A percentile compares a stretch with the other conserved stretches of the same genome.
Evolutionary conservation across 108 stramenopile genomes (phyloP).

Genomic region (Schizochytrium sp.): DNA sequence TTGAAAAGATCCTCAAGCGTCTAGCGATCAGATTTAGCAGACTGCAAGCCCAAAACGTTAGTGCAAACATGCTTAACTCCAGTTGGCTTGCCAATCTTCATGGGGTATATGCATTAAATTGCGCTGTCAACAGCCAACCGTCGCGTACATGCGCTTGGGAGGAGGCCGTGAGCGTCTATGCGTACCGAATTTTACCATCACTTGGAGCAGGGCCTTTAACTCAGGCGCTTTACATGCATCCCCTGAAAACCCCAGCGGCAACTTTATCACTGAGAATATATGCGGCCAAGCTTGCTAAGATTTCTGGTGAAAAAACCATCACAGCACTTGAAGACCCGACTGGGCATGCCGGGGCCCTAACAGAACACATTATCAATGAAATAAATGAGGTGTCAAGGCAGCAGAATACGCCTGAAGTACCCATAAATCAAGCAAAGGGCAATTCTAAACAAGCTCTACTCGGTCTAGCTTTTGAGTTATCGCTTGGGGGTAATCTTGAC

Average conservation of each 20-base stretch:
- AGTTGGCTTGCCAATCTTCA: background rate
- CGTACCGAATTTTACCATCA: background rate
- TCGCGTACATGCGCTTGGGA: background rate
- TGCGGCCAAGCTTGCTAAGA: background rate
- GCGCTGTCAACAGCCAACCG: background rate
- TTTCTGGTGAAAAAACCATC: background rate
- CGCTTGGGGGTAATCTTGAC: background rate
- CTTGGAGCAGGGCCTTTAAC: background rate
- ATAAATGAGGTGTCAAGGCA: background rate
- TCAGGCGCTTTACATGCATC: background rate
- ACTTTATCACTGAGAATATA: background rate
- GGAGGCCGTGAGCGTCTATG: background rate
- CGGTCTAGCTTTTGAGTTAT: background rate
- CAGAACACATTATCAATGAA: background rate
- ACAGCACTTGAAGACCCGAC: background rate
- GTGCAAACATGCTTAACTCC: background rate
- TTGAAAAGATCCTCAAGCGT: background rate
- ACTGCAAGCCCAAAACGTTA: background rate
- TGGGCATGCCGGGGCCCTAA: background rate
- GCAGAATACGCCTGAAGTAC: too few relatives aligned
- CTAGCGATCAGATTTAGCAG: background rate
- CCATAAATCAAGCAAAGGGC: too few relatives aligned
- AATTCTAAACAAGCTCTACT: background rate
- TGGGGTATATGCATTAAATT: background rate
- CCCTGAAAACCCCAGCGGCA: background rate